Evolutionary conservation across 495 filamentous ascomycete species (phyloP), one percentile per base, ranked within the genome.

Genomic region (Hypoxylon cercidicola): DNA sequence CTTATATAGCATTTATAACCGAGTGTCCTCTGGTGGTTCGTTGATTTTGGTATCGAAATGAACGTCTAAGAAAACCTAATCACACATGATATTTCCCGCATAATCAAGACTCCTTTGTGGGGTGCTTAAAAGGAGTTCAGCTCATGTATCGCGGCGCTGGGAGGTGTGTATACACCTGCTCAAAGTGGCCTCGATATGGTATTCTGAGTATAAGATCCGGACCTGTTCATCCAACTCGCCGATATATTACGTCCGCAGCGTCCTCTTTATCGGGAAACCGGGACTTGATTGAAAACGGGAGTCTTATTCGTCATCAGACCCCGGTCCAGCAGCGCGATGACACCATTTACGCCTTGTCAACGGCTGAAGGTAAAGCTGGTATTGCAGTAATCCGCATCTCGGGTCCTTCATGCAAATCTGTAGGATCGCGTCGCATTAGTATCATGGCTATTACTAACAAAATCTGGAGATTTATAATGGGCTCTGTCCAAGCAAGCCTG

Each of bases 281-380:
- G 11, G 30, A 47, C 18, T 35, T 59, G n/a, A 41, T 48, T 13
- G 19, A 51, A 28, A 18, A 30, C 55, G 48, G 23, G 9, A 49
- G 34, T 25, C 39, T 59, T 1, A 12, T 32, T 50, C 34, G 16
- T 16, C 34, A 12, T 32, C 55, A 59, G 16, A 54, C 52, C 7
- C 25, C 48, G 47, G 20, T 59, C 20, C 60, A 56, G 18, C 55
- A 39, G 11, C 54, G 55, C 20, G 66, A 81, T 67, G 82, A 82
- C 39, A 98, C 95, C 3, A 96, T 99, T 13, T 98, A 94, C 71
- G 95, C 96, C 0, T 80, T 98, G 3, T 97, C 95, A 0, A 96
- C 95, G 9, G 91, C 91, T 1, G 78, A 90, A 12, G 94, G 96
- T 6, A 87, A 84, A 75, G 92, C 93, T 28, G 95, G 93, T 25